These are phyloP conservation scores for Zymoseptoria passerinii DNA, from an alignment of 2,329 filamentous ascomycete species.

Conservation along the genomic window DNA sequence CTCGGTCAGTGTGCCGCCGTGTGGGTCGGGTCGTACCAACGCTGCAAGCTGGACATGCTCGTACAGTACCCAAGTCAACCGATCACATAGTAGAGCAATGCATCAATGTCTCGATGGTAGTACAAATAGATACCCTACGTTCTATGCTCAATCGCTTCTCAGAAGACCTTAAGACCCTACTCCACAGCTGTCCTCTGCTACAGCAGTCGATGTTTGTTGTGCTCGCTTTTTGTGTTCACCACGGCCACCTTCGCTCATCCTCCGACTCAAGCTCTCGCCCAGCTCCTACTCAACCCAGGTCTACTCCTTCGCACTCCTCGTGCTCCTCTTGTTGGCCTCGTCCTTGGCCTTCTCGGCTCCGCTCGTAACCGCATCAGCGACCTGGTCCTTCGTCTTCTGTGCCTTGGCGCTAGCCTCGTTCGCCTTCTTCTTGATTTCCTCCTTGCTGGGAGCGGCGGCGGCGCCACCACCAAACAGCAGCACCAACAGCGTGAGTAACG, in stretches of 20 bases:
- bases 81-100: no score
- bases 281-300: neutral
- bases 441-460: conserved; percentile 55
- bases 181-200: neutral
- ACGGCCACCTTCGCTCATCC: no score
- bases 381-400: conserved; percentile 57
- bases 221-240: no score
- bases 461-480: conserved; percentile 58
- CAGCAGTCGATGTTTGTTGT: no score
- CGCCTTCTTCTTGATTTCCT: conserved; percentile 62
- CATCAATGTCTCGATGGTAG: neutral
- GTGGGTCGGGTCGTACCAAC: neutral
- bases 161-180: neutral
- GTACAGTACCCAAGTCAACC: no score
- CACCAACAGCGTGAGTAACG: conserved; percentile 61
- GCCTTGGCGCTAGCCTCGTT: conserved; percentile 68
- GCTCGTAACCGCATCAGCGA: conserved; percentile 52
- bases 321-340: conserved; percentile 49
- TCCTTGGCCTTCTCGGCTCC: conserved; percentile 68
- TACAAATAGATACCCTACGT: neutral
- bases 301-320: conserved; percentile 14
- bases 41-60: no score
- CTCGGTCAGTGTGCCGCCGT: neutral
- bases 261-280: neutral
- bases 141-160: neutral